Conservation (phyloP, 441 rosid genomes). For the Biscutella laevigata region DNA sequence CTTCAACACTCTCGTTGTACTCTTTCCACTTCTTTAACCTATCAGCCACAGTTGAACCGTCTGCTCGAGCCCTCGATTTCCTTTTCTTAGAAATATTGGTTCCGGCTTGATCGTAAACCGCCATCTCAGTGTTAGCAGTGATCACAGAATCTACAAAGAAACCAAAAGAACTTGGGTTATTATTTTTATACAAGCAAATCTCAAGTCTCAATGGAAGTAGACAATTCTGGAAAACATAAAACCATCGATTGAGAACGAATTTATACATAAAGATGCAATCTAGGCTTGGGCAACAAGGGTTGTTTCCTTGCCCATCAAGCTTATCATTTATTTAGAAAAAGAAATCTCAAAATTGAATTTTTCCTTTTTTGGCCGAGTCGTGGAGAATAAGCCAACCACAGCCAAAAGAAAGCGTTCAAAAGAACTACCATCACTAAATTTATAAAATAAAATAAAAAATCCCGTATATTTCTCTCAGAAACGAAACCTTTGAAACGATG, state of each 20-base stretch:
- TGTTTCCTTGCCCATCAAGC: constrained; percentile 14
- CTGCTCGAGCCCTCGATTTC: constrained; percentile 26
- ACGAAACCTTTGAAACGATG: neutral
- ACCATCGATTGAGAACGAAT: neutral
- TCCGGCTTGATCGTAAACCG: constrained; percentile 5
- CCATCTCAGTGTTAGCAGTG: constrained; percentile 6
- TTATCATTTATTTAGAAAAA: neutral
- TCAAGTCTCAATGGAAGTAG: neutral
- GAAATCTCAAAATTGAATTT: neutral
- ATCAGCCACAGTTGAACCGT: constrained; percentile 42
- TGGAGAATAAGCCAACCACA: constrained; percentile 1
- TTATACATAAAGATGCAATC: neutral
- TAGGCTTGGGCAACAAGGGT: constrained; percentile 15
- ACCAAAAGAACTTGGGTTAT: too few relatives aligned
- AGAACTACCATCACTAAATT: neutral
- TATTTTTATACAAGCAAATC: too few relatives aligned
- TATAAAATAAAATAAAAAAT: neutral
- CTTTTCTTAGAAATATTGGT: constrained; percentile 31
- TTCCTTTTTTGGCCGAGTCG: neutral
- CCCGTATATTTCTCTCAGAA: neutral
- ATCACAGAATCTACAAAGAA: constrained; percentile 17
- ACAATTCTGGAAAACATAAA: neutral
- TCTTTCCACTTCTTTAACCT: constrained; percentile 58
- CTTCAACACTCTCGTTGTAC: constrained; percentile 26
- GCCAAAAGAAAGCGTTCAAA: neutral